Conservation (phyloP, 371 early-diverging fungal species). For the Rhizopus stolonifer region DNA sequence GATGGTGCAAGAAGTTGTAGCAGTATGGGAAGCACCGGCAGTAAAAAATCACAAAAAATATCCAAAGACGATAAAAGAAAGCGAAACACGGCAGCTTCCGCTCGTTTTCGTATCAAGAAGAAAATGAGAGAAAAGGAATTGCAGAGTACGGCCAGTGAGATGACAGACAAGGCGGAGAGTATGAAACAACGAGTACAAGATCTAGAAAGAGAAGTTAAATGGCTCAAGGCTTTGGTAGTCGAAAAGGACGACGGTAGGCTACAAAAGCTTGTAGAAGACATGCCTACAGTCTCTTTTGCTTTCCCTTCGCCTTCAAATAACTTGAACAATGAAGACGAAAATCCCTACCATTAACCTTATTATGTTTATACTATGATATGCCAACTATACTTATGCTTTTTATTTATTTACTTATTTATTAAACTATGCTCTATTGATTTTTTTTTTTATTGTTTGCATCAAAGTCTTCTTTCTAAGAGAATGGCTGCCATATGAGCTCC, state of each 20-base stretch:
- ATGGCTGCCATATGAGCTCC: constrained; percentile 29
- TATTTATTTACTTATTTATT: no score
- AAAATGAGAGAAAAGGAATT: constrained; percentile 84
- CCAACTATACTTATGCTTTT: no score
- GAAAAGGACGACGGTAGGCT: no score
- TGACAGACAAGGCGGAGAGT: constrained; percentile 71
- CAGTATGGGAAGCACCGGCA: no score
- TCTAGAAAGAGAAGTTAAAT: constrained; percentile 89
- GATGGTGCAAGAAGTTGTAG: constrained; percentile 21
- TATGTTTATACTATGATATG: no score
- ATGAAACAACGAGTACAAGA: constrained; percentile 77
- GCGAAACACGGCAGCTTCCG: constrained; percentile 93
- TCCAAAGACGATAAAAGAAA: constrained; percentile 90
- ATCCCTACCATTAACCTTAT: no score
- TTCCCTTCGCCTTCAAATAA: no score
- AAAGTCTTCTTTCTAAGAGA: neutral
- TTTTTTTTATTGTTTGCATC: constrained; percentile 4
- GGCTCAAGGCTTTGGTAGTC: constrained; percentile 84
- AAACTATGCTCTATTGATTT: no score
- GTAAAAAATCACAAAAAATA: no score
- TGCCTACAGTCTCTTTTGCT: no score
- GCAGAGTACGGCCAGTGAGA: constrained; percentile 79
- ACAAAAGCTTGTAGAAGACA: no score
- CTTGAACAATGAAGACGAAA: no score
- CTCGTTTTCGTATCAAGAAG: constrained; percentile 94